Percentiles rank a stretch among this genome's conserved stretches.
Conservation (phyloP, 345 rosid genomes). For the Cardamine chenopodiifolia region DNA sequence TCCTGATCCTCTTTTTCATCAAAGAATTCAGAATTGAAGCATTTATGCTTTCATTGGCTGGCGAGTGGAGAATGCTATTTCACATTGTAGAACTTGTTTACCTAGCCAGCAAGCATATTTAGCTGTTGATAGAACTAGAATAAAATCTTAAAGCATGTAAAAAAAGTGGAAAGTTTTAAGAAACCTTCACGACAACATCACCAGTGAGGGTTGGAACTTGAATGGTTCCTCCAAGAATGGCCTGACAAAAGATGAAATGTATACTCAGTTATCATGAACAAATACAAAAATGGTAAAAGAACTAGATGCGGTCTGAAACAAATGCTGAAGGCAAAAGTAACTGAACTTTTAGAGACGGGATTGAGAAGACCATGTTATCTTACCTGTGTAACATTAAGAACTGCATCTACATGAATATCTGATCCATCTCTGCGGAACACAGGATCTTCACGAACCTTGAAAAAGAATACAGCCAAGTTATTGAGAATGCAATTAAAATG, state of each 20-base stretch:
- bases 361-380: conserved; percentile 16
- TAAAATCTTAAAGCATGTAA: not conserved
- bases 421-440: conserved; percentile 96
- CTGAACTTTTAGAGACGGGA: not conserved
- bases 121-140: not conserved
- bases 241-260: conserved; percentile 55
- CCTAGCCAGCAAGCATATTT: not conserved
- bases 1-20: not conserved
- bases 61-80: not conserved
- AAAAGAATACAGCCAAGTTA: not conserved
- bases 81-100: not conserved
- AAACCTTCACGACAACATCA: conserved; percentile 96
- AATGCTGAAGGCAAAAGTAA: not conserved
- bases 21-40: not conserved
- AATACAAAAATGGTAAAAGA: not conserved
- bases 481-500: conserved; percentile 10
- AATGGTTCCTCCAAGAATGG: conserved; percentile 94
- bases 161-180: conserved; percentile 16
- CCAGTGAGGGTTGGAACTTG: conserved; percentile 98
- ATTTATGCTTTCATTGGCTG: not conserved
- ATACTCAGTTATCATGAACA: conserved; percentile 12
- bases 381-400: conserved; percentile 85
- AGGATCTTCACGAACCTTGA: conserved; percentile 93
- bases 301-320: conserved; percentile 10
- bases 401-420: conserved; percentile 83